Base-by-base conservation (phyloP, 768 basidiomycete species). In the Hemileccinum impolitum region DNA sequence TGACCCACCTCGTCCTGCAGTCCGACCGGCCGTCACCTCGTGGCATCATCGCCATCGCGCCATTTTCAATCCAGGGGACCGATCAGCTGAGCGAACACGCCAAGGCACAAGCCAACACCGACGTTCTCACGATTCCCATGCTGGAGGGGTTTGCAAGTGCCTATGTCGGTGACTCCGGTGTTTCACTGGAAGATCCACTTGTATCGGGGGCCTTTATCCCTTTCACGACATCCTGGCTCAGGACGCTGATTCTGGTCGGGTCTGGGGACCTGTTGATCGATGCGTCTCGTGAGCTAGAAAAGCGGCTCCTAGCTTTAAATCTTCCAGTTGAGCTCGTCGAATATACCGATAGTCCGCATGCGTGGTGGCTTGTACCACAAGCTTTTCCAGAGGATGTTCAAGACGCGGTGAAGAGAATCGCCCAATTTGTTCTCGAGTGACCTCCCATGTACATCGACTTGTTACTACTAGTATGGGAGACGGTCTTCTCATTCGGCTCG, bases 41-140 rank as follows among this genome's bases (percentile, higher is more conserved):
- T 0, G 80, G 85, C 54, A 65, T 89, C 53, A 68, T 79, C 28
- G 67, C 84, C 19, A 72, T 87, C 32, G 70, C 82, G 1, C 85
- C 86, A 0, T 7, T 0, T 3, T 15, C 43, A 6, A 45, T 40
- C 10, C 51, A 30, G 10, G 65, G 59, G 3, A 9, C 3, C 1
- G 44, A 54, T 11, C 2, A 0, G 18, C 1, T 26, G n/a, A 48
- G 46, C 37, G 52, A 52, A 6, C 13, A 48, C 3, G 43, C 48
- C 39, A 40, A 44, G 48, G 31, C 41, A 15, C 40, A 30, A 3
- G 21, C 10, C 4, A 32, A 1, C 18, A 25, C 25, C 1, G 60
- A 65, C 28, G 13, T 49, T 5, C 3, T 55, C 14, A n/a, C 35
- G 6, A 0, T 39, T 11, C n/a, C 40, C 2, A 0, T 1, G 1